Evolutionary conservation across 805 yeast genomes (phyloP).

Genomic region (Yamadazyma paraphyllophila): DNA sequence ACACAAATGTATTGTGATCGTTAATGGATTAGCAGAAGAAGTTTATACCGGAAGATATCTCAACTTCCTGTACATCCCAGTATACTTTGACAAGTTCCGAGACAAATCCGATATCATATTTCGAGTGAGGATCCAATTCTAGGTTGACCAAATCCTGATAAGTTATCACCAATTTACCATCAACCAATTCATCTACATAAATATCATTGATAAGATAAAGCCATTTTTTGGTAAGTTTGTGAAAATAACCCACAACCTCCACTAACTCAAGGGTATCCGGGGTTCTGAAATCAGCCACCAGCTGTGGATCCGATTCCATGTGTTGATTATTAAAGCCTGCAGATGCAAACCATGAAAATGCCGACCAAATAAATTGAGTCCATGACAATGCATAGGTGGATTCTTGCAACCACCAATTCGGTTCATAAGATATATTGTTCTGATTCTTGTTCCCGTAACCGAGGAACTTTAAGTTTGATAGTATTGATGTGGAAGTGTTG

Average conservation of each 20-base stretch:
- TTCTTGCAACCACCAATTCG: slow-evolving; percentile 42
- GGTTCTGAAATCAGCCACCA: slow-evolving; percentile 4
- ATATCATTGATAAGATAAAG: slow-evolving; percentile 34
- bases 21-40: slow-evolving; percentile 11
- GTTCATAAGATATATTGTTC: slow-evolving; percentile 19
- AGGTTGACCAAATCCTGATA: slow-evolving; percentile 41
- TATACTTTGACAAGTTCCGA: slow-evolving; percentile 33
- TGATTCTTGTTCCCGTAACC: neutral
- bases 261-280: slow-evolving; percentile 17
- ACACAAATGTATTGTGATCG: neutral
- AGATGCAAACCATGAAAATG: slow-evolving; percentile 84
- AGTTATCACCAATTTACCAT: slow-evolving; percentile 27
- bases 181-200: slow-evolving; percentile 24
- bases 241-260: slow-evolving; percentile 37
- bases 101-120: slow-evolving; percentile 35
- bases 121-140: slow-evolving; percentile 44
- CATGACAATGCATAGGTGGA: slow-evolving; percentile 52
- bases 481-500: slow-evolving; percentile 25
- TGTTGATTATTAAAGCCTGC: slow-evolving; percentile 56
- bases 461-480: slow-evolving; percentile 15
- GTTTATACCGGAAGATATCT: slow-evolving; percentile 11
- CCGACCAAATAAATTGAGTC: slow-evolving; percentile 62
- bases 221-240: slow-evolving; percentile 39
- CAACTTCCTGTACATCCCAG: slow-evolving; percentile 19
- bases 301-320: slow-evolving; percentile 9